These are phyloP conservation scores for Yamadazyma olivae DNA, from an alignment of 805 yeast species.

Conservation along the genomic window DNA sequence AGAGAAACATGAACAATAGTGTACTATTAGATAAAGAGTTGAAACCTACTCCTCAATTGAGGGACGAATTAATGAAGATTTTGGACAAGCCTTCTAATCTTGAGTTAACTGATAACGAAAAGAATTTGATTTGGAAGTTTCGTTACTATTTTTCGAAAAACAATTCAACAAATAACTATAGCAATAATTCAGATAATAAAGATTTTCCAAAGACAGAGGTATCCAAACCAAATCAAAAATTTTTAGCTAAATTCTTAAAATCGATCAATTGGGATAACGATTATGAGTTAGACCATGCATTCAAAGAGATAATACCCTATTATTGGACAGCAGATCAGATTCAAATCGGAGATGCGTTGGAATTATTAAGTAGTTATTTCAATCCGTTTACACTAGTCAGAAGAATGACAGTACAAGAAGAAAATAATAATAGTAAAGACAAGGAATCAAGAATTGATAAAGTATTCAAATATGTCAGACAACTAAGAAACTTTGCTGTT, in stretches of 20 bases:
- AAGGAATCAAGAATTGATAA: conserved; percentile 28
- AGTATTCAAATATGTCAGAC: conserved; percentile 35
- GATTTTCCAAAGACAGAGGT: conserved; percentile 8
- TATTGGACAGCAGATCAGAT: conserved; percentile 65
- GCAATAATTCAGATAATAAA: conserved; percentile 7
- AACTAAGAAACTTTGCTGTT: conserved; percentile 82
- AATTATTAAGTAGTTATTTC: conserved; percentile 76
- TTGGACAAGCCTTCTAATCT: conserved; percentile 80
- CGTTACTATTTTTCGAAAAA: conserved; percentile 61
- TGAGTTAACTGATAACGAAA: conserved; percentile 75
- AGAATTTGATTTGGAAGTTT: conserved; percentile 86
- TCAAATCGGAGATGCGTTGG: conserved; percentile 82
- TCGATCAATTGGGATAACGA: conserved; percentile 88
- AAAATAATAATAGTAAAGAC: conserved; percentile 1
- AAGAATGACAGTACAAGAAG: conserved; percentile 10
- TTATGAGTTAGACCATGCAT: conserved; percentile 73
- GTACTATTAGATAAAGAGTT: conserved; percentile 77
- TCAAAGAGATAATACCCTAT: conserved; percentile 59
- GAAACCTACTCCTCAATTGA: conserved; percentile 80
- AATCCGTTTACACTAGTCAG: conserved; percentile 39
- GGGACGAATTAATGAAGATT: conserved; percentile 70
- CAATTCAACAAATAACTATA: conserved; percentile 13
- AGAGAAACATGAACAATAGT: conserved; percentile 72
- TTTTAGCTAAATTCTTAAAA: conserved; percentile 76
- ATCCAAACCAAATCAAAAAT: conserved; percentile 43